Conservation (phyloP, 2,329 filamentous ascomycete genomes). For the Xylaria multiplex region DNA sequence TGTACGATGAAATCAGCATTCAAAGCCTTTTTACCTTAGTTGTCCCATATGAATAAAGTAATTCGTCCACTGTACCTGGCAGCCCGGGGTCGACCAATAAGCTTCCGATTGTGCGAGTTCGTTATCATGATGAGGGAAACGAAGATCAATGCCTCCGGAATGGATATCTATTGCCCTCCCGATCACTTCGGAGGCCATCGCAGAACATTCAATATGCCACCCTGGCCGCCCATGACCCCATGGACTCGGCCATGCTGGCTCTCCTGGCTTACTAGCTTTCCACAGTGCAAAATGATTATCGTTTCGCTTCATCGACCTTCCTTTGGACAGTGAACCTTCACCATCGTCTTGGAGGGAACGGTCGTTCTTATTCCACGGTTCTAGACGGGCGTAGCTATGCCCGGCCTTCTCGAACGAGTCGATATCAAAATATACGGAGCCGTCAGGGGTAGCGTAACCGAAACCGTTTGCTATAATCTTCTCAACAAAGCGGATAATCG, state of each 20-base stretch:
- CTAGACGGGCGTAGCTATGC: constrained; percentile 27
- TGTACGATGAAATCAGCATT: neutral
- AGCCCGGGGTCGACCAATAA: constrained; percentile 25
- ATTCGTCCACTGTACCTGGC: constrained; percentile 26
- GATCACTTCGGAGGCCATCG: constrained; percentile 32
- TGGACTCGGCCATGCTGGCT: constrained; percentile 33
- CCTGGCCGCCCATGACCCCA: constrained; percentile 32
- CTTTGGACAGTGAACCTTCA: constrained; percentile 32
- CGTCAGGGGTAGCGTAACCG: constrained; percentile 32
- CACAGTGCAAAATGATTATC: constrained; percentile 33
- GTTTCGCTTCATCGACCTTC: constrained; percentile 26
- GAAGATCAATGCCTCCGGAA: constrained; percentile 31
- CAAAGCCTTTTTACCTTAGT: constrained; percentile 24
- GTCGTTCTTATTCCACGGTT: constrained; percentile 32
- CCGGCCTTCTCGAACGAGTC: constrained; percentile 33
- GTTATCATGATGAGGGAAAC: constrained; percentile 33
- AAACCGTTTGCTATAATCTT: constrained; percentile 29
- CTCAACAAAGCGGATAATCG: constrained; percentile 31
- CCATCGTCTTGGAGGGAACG: constrained; percentile 29
- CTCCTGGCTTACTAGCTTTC: constrained; percentile 33
- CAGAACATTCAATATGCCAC: constrained; percentile 36
- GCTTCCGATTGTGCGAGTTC: constrained; percentile 34
- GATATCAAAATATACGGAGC: constrained; percentile 36
- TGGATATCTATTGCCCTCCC: constrained; percentile 33
- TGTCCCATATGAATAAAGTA: constrained; percentile 36